Conservation (phyloP, 805 yeast genomes). For the Candida arabinofermentans region DNA sequence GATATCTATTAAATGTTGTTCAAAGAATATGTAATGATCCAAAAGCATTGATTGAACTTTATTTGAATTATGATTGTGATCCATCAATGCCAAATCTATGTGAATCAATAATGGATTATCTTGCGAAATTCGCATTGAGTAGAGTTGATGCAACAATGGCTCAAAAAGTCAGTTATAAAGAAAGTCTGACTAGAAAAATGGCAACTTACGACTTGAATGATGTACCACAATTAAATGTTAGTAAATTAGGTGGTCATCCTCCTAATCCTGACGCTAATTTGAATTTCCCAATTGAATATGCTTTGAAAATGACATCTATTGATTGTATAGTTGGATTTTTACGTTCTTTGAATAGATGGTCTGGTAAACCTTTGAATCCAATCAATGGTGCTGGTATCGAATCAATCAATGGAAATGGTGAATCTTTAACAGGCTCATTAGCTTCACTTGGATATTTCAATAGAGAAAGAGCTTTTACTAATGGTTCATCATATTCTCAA, state of each 20-base stretch:
- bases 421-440: background rate
- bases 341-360: constrained; percentile 81
- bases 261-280: constrained; percentile 53
- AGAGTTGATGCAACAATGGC: constrained; percentile 68
- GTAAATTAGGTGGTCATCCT: constrained; percentile 49
- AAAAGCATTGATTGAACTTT: constrained; percentile 84
- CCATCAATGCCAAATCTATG: constrained; percentile 74
- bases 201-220: constrained; percentile 71
- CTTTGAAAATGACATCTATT: constrained; percentile 77
- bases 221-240: constrained; percentile 72
- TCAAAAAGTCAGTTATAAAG: constrained; percentile 58
- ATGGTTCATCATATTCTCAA: constrained; percentile 10
- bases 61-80: constrained; percentile 94
- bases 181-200: constrained; percentile 48
- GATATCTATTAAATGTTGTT: constrained; percentile 77
- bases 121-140: constrained; percentile 66
- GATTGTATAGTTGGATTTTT: constrained; percentile 78
- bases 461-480: constrained; percentile 15
- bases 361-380: constrained; percentile 48
- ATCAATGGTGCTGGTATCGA: background rate
- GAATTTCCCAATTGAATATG: constrained; percentile 73
- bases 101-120: constrained; percentile 74
- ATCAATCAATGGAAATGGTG: constrained; percentile 1
- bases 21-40: constrained; percentile 86
- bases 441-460: constrained; percentile 5